Evolutionary conservation across 768 basidiomycete genomes (phyloP).

Genomic region (Butyriboletus loyo): DNA sequence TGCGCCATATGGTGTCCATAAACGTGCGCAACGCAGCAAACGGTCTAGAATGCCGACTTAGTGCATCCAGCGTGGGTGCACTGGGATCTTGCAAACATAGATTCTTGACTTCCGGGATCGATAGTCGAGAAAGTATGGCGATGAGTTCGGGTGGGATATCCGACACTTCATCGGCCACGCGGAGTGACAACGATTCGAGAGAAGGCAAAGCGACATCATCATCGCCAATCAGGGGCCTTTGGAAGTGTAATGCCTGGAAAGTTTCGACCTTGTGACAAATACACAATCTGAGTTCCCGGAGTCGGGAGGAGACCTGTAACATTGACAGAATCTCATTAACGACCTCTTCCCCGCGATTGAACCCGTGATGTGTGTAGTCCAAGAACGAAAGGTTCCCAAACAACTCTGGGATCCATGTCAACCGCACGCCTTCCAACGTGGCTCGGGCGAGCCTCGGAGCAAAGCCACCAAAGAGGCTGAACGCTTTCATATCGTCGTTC

Average conservation of each 20-base stretch:
- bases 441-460: slow-evolving; percentile 55
- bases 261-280: slow-evolving; percentile 44
- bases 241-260: slow-evolving; percentile 16
- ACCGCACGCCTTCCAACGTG: slow-evolving; percentile 61
- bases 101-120: slow-evolving; percentile 44
- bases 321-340: slow-evolving; percentile 57
- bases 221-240: slow-evolving; percentile 22
- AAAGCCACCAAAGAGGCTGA: slow-evolving; percentile 57
- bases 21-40: slow-evolving; percentile 41
- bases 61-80: neutral
- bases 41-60: slow-evolving; percentile 14
- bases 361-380: slow-evolving; percentile 72
- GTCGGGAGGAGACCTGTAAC: slow-evolving; percentile 49
- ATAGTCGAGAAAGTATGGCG: slow-evolving; percentile 48
- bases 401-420: slow-evolving; percentile 60
- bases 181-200: slow-evolving; percentile 47
- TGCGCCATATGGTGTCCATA: slow-evolving; percentile 2
- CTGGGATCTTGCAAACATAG: slow-evolving; percentile 47
- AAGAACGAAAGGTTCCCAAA: slow-evolving; percentile 60
- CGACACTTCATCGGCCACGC: slow-evolving; percentile 52
- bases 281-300: slow-evolving; percentile 54
- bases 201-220: slow-evolving; percentile 40
- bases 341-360: slow-evolving; percentile 55
- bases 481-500: slow-evolving; percentile 71
- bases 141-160: slow-evolving; percentile 63